Evolutionary conservation across 2,329 filamentous ascomycete species (phyloP).

Genomic region (Fusarium citri): DNA sequence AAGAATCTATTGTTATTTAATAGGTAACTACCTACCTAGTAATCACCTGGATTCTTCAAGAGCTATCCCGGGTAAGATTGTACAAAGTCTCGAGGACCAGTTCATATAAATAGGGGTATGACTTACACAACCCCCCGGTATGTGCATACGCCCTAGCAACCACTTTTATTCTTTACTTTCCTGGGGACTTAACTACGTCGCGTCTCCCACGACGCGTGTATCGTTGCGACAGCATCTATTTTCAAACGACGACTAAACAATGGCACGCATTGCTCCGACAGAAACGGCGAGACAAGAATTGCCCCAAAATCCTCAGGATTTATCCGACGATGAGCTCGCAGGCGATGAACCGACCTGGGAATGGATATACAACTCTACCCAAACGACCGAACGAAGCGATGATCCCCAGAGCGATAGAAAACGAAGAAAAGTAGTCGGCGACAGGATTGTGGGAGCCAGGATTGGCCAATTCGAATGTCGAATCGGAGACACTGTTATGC

Average conservation of each 20-base stretch:
- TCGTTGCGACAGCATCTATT: slow-evolving; percentile 4
- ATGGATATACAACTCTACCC: slow-evolving; percentile 72
- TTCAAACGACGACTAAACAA: slow-evolving; percentile 32
- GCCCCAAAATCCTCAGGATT: slow-evolving; percentile 56
- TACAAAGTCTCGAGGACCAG: background rate
- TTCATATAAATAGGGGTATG: background rate
- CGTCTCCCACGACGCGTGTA: slow-evolving; percentile 50
- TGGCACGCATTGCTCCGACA: slow-evolving; percentile 42
- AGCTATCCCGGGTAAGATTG: background rate
- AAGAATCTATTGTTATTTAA: background rate
- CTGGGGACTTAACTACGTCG: slow-evolving; percentile 26
- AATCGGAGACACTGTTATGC: slow-evolving; percentile 84
- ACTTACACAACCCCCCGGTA: slow-evolving; percentile 32
- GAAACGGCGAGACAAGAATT: slow-evolving; percentile 36
- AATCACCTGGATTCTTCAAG: background rate
- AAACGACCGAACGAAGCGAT: slow-evolving; percentile 48
- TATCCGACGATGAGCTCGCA: slow-evolving; percentile 89
- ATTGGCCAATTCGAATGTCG: slow-evolving; percentile 85
- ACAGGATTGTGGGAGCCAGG: slow-evolving; percentile 80
- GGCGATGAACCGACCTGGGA: slow-evolving; percentile 80
- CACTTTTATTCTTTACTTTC: slow-evolving; percentile 23
- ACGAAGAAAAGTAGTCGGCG: slow-evolving; percentile 50
- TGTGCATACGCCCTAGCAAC: slow-evolving; percentile 42
- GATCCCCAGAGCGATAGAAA: slow-evolving; percentile 50
- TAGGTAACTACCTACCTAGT: background rate